These are phyloP conservation scores for Micromonas commoda DNA, from an alignment of 139 green algal species.

Conservation along the genomic window DNA sequence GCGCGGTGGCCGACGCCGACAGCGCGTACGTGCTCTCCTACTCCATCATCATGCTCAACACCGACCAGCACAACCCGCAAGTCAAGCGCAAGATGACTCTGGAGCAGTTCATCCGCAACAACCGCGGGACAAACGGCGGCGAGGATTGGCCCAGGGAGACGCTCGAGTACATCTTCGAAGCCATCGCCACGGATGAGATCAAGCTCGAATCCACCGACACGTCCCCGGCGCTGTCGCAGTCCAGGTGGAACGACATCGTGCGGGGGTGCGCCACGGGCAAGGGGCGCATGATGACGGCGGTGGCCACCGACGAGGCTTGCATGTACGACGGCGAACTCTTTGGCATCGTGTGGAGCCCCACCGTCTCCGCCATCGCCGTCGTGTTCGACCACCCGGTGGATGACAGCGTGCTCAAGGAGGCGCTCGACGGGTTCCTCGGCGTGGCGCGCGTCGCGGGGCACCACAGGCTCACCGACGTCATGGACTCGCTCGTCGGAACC, in stretches of 20 bases:
- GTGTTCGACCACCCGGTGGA: conserved; percentile 76
- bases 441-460: conserved; percentile 42
- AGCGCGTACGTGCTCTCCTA: conserved; percentile 74
- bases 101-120: conserved; percentile 77
- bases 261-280: neutral
- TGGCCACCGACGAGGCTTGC: conserved; percentile 6
- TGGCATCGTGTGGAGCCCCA: conserved; percentile 71
- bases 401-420: conserved; percentile 39
- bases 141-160: conserved; percentile 57
- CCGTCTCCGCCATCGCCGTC: conserved; percentile 78
- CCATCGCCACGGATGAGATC: conserved; percentile 65
- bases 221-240: neutral
- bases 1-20: conserved; percentile 44
- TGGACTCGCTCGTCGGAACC: conserved; percentile 51
- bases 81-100: conserved; percentile 82
- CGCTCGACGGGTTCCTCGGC: conserved; percentile 51
- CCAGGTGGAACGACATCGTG: neutral
- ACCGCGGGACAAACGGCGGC: conserved; percentile 68
- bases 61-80: conserved; percentile 75
- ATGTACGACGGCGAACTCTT: conserved; percentile 84
- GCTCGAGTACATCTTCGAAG: conserved; percentile 55
- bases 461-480: conserved; percentile 49
- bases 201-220: conserved; percentile 46
- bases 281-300: neutral
- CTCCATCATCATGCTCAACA: conserved; percentile 83